Base-by-base conservation (phyloP, 257 asterid species). In the Solanum rostratum region DNA sequence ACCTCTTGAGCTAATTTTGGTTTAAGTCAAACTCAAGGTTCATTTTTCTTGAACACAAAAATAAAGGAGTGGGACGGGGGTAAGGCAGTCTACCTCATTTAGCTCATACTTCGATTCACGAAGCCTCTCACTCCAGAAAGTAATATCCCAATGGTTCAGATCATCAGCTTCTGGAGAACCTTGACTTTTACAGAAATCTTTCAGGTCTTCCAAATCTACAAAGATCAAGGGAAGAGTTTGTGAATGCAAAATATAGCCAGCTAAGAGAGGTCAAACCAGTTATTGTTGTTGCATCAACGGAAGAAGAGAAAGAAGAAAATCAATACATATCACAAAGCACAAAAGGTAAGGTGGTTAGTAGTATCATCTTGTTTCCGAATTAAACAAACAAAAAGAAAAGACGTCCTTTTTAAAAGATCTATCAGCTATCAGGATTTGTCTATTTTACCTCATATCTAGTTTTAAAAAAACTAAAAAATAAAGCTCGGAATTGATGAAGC, bases 71-170 rank as follows among this genome's bases (percentile, higher is more conserved):
- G 41, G n/a, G 60, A 10, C 7, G 10, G 19, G 20, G 4, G 74
- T 45, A 52, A 76, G 62, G 33, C 57, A 84, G 46, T 82, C 65
- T 74, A 93, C 99, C 99, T 96, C 98, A 85, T 93, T 96, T 86
- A 96, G 91, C 87, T 96, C 99, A 69, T 94, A 96, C 89, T 93
- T 94, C 1, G 96, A 88, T 89, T 96, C 99, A 69, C 97, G 97
- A 59, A 96, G 98, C 91, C 99, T 94, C 91, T 96, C 98, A 86
- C 98, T 94, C 99, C 99, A 96, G 83, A 94, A 96, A 88, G 87
- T 84, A 84, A 86, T 85, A 83, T 96, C 99, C 99, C 99, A 96
- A 83, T 96, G 92, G 85, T 89, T 92, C 85, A 96, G 87, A 90
- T 87, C 71, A 88, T 92, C 97, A 84, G 98, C 98, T 88, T 97